phyloP scores from a whole-genome alignment of 495 filamentous ascomycete species.

The Haplographium delicatum region DNA sequence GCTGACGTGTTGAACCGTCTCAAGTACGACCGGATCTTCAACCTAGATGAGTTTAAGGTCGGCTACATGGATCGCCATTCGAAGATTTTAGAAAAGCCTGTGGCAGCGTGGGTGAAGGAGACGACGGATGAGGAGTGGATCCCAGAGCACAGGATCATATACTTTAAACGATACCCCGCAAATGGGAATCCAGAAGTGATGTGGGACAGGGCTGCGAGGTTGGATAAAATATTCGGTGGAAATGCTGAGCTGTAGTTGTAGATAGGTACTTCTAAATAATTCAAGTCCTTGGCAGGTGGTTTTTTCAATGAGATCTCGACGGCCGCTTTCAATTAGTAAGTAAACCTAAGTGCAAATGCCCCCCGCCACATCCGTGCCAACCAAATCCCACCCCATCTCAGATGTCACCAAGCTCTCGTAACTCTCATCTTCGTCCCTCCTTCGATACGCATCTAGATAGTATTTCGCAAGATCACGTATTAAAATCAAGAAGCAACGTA shows the following conservation, averaged over 20 bases:
- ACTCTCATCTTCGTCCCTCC: no score
- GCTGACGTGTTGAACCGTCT: conserved; percentile 21
- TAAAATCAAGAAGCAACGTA: not conserved
- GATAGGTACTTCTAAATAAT: no score
- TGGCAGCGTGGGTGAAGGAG: conserved; percentile 16
- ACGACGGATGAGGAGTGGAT: conserved; percentile 25
- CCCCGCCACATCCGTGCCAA: no score
- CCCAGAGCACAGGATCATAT: conserved; percentile 22
- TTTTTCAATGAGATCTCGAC: no score
- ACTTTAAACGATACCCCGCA: conserved; percentile 16
- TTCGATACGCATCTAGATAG: no score
- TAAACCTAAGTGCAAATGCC: no score
- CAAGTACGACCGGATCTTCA: conserved; percentile 12
- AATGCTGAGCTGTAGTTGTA: no score
- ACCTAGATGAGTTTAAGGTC: conserved; percentile 23
- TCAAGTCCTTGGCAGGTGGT: no score
- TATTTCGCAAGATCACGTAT: no score
- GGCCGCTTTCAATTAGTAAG: no score
- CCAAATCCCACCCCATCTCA: no score
- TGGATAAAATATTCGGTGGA: conserved; percentile 20
- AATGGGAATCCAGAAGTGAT: conserved; percentile 6
- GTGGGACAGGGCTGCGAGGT: conserved; percentile 15
- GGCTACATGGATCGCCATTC: conserved; percentile 22
- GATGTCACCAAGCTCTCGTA: no score
- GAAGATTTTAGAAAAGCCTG: conserved; percentile 14